Base-by-base conservation (phyloP, 805 yeast genomes). In the Ogataea zsoltii region DNA sequence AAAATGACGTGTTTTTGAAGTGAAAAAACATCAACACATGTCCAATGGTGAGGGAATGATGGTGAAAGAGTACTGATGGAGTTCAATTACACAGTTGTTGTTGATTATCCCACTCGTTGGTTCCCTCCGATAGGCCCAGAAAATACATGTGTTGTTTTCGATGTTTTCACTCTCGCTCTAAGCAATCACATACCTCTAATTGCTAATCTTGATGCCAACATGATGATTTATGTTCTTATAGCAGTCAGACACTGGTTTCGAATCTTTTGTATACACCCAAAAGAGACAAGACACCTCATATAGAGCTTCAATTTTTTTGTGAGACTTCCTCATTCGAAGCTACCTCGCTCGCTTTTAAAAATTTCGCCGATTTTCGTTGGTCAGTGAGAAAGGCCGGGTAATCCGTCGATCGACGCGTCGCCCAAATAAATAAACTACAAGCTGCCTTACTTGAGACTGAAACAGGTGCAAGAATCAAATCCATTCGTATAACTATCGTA, bases 161-260 rank as follows among this genome's bases (percentile, higher is more conserved):
- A 15, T n/a, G 15, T 32, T 31, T 19, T 14, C 19, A 10, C 14
- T 44, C 12, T 29, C 11, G 33, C 34, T 15, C 30, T 26, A 11
- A n/a, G 3, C 15, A 19, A 3, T 15, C 19, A 57, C 63, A 37
- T 57, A 61, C 65, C 63, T 58, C 62, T 61, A 40, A 51, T 38
- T 33, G 62, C 61, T 48, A 61, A 54, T 61, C 63, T 61, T 33
- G 51, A 34, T 45, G 63, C 62, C 57, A 61, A 59, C 65, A 61
- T 61, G 40, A 48, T 49, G 45, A 29, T 44, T 40, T 42, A 41
- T 49, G 32, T 41, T 42, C 33, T 41, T 33, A 34, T 36, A 32
- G 31, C 31, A 34, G 37, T 17, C 34, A 10, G 35, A 17, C 42
- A 31, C 16, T 38, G 23, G 11, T 26, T 9, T 15, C 12, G 15